phyloP scores from a whole-genome alignment of 2,329 filamentous ascomycete genomes.

The Fusarium irregulare region DNA sequence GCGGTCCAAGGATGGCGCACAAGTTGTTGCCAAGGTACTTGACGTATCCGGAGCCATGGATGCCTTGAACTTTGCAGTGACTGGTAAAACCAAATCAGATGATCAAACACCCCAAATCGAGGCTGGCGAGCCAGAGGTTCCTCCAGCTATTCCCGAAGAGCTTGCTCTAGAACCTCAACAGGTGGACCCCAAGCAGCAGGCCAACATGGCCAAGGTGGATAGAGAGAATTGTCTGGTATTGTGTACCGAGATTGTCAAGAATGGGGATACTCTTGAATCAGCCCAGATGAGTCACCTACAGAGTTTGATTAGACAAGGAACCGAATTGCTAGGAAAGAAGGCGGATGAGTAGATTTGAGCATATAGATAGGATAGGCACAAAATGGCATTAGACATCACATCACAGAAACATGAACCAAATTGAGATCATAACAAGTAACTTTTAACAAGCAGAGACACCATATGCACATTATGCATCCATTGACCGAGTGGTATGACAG shows the following conservation, averaged over 20 bases:
- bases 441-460: conserved; percentile 35
- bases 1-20: conserved; percentile 61
- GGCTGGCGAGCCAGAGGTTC: conserved; percentile 16
- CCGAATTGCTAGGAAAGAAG: conserved; percentile 55
- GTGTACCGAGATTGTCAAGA: conserved; percentile 65
- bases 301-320: conserved; percentile 62
- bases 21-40: conserved; percentile 58
- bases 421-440: conserved; percentile 33
- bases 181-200: conserved; percentile 56
- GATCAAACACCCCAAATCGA: conserved; percentile 38
- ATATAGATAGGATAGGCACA: neutral
- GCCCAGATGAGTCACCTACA: conserved; percentile 57
- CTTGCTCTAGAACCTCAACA: conserved; percentile 61
- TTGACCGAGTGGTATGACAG: conserved; percentile 48
- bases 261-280: conserved; percentile 55
- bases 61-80: conserved; percentile 61
- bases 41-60: conserved; percentile 56
- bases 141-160: conserved; percentile 46
- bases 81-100: conserved; percentile 51
- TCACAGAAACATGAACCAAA: neutral
- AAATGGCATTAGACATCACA: conserved; percentile 1
- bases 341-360: conserved; percentile 12
- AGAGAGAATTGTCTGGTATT: conserved; percentile 71
- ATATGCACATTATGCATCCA: conserved; percentile 44
- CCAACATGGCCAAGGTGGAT: conserved; percentile 63